Percentiles rank a stretch among this genome's conserved stretches.
Conservation (phyloP, 345 rosid genomes). For the Eucalyptus grandis region DNA sequence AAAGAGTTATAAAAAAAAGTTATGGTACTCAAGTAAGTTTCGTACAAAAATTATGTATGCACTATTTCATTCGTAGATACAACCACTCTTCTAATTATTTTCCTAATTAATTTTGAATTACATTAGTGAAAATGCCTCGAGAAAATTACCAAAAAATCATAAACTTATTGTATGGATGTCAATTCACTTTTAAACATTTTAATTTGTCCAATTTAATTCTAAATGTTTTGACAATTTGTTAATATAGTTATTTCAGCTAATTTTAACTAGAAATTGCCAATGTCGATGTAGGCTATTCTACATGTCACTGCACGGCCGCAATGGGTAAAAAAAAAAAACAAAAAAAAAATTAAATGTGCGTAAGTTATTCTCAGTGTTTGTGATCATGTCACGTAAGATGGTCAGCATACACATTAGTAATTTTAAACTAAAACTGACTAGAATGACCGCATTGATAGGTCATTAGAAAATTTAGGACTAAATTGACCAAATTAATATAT, state of each 20-base stretch:
- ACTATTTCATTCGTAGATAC: not conserved
- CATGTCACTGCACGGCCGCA: accelerated
- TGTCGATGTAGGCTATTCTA: accelerated
- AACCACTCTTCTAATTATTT: not conserved
- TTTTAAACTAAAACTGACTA: accelerated
- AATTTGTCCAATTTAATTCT: not conserved
- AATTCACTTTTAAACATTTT: not conserved
- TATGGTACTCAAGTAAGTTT: accelerated
- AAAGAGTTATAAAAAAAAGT: not conserved
- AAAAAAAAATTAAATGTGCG: not conserved
- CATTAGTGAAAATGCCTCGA: not conserved
- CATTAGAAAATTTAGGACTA: not conserved
- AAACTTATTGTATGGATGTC: accelerated
- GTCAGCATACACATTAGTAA: accelerated
- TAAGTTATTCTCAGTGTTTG: accelerated
- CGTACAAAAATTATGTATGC: too few species aligned
- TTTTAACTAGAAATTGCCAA: not conserved
- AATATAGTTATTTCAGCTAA: not conserved
- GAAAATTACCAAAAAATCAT: not conserved
- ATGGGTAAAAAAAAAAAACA: not conserved
- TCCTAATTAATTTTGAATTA: not conserved
- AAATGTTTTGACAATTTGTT: not conserved
- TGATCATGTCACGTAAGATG: accelerated
- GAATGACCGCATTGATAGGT: accelerated
- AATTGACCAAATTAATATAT: not conserved